Base-by-base conservation (phyloP, 257 asterid genomes). In the Ilex asprella region DNA sequence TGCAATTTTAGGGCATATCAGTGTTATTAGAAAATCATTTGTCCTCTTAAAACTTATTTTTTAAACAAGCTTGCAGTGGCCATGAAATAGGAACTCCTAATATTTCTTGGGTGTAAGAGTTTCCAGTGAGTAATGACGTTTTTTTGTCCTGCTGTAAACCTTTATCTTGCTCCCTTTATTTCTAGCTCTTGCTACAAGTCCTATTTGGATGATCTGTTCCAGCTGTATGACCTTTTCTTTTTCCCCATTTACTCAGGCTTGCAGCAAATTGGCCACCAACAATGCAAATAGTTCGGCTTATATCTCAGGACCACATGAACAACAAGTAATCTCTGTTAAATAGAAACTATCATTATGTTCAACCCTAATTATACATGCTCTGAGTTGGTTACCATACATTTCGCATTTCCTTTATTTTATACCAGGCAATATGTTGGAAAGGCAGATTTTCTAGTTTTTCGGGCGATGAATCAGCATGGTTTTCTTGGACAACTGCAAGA, bases 191-290 rank as follows among this genome's bases (percentile, higher is more conserved):
- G 12, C 52, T 46, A 46, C 13, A 14, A 14, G 52, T 35, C 15
- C n/a, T 46, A 2, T 14, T 46, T 4, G 52, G 52, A 46, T 46
- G 52, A 46, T 11, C 4, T 46, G 12, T 46, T 11, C 15, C 52
- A 7, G 13, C 10, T 14, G 13, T 7, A 10, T 46, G 10, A 46
- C 11, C 52, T 46, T 43, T 60, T 67, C 16, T 39, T 55, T 21
- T 70, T 50, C 60, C 6, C 30, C 39, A 16, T 47, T 7, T 60
- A 54, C 61, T 27, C 88, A 89, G 99, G 85, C 86, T 89, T 62
- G 92, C 99, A 67, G 87, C 97, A 62, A 84, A 89, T 80, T 89
- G 96, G 90, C 99, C 97, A 65, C 67, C 70, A 64, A 87, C 89
- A 16, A 85, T 93, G 95, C 94, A 89, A 77, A 93, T 87, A 44